Evolutionary conservation across 106 monocot species (phyloP), one percentile per base, ranked within the genome.

Genomic region (Chionographis japonica): DNA sequence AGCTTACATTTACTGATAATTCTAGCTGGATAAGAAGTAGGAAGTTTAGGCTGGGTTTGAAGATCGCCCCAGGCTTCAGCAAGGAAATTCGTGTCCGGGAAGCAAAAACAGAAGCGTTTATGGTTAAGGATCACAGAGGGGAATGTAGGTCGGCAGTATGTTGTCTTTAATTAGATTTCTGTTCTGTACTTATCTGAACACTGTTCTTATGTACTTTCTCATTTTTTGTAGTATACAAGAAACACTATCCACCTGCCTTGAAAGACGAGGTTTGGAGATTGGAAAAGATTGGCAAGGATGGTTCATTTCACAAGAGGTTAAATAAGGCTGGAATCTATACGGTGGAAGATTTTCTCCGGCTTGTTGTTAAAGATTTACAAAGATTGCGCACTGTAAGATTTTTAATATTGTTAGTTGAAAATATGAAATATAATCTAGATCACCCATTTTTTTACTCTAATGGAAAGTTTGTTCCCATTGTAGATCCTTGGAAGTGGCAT

Each of bases 251-350:
- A 41, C 95, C 95, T 62, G 79, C 91, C 27, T 75, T 92, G 69
- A 86, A 83, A 59, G 92, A 97, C 74, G 92, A 97, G 11, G 95
- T 97, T 2, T 97, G 95, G 95, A 95, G 95, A 77, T 80, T 95
- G 69, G 95, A 95, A 71, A 95, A 95, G 75, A 91, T 95, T 66
- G 91, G 95, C 9, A 95, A 95, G 80, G 95, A 95, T 70, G 95
- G 91, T 68, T 75, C 95, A 40, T 95, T 95, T 38, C 95, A 95
- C 71, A 95, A 92, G 73, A 95, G 70, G 60, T 76, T 95, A 38
- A 95, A 82, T 73, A 81, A 78, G 54, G 61, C 75, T 67, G 75
- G 79, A 42, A 86, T 95, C 9, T 63, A 56, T 43, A 84, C 80
- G 41, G 95, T 95, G 57, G 91, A 95, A 70, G 88, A 95, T 66